Evolutionary conservation across 495 filamentous ascomycete species (phyloP).

Genomic region (Cryomyces minteri): DNA sequence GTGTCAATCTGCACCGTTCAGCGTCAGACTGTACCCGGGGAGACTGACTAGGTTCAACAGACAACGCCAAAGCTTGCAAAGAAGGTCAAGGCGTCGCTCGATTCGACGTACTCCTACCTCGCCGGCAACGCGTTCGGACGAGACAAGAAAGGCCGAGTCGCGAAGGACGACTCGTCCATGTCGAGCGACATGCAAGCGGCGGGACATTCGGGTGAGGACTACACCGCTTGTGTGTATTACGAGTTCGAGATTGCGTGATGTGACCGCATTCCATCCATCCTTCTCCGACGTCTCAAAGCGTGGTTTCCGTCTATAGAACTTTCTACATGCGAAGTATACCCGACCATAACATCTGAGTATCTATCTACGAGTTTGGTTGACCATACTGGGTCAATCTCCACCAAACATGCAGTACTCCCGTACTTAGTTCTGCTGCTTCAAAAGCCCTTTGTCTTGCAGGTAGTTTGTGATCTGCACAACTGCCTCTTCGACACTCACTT

Average conservation of each 20-base stretch:
- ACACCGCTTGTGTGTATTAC: slow-evolving; percentile 93
- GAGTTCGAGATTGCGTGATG: slow-evolving; percentile 55
- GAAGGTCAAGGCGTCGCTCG: slow-evolving; percentile 63
- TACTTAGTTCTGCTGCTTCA: slow-evolving; percentile 29
- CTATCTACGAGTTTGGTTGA: too few species aligned
- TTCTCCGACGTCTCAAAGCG: too few species aligned
- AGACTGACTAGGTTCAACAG: too few species aligned
- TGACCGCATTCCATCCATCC: not conserved
- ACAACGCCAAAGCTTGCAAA: slow-evolving; percentile 65
- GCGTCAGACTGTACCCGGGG: too few species aligned
- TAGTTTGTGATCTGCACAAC: slow-evolving; percentile 69
- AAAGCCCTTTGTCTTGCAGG: slow-evolving; percentile 43
- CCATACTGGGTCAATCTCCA: too few species aligned
- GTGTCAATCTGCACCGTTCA: too few species aligned
- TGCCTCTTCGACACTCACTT: slow-evolving; percentile 66
- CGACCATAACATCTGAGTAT: too few species aligned
- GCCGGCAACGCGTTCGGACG: slow-evolving; percentile 87
- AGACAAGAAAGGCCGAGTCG: slow-evolving; percentile 82
- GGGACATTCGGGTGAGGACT: slow-evolving; percentile 46
- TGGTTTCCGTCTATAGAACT: too few species aligned
- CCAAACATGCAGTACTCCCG: too few species aligned
- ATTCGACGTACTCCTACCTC: slow-evolving; percentile 74
- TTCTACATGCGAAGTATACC: too few species aligned
- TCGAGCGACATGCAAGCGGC: slow-evolving; percentile 62
- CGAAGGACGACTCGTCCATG: slow-evolving; percentile 61